A percentile compares a stretch with the other conserved stretches of the same genome.
These are phyloP conservation scores for Pugionium cornutum DNA, from an alignment of 345 rosid species.

Conservation along the genomic window DNA sequence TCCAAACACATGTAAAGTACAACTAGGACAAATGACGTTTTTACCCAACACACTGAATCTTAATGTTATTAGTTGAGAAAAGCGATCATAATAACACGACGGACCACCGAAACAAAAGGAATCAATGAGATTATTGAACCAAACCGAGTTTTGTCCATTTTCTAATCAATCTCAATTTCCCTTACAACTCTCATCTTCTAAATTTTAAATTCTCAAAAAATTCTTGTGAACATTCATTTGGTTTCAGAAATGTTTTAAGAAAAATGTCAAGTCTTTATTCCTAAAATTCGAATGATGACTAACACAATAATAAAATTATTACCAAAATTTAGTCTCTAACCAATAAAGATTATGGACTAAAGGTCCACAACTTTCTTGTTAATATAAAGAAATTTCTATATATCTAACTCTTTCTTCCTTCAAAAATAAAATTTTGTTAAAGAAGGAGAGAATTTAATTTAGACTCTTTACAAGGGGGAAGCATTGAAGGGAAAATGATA, in stretches of 20 bases:
- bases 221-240: too few species aligned
- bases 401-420: not conserved
- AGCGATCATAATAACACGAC: constrained; percentile 12
- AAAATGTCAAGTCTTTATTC: too few species aligned
- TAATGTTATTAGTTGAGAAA: not conserved
- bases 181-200: not conserved
- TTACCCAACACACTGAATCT: not conserved
- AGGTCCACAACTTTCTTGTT: too few species aligned
- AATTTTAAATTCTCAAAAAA: not conserved
- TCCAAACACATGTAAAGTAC: too few species aligned
- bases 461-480: constrained; percentile 13
- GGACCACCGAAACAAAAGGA: constrained; percentile 8
- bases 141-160: constrained; percentile 15
- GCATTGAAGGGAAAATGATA: constrained; percentile 21
- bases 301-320: too few species aligned
- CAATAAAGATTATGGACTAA: too few species aligned
- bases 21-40: too few species aligned
- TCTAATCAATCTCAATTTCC: constrained; percentile 16
- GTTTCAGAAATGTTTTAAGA: too few species aligned
- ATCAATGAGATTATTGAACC: constrained; percentile 5
- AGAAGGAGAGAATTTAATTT: constrained; percentile 19
- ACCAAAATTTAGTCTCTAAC: too few species aligned
- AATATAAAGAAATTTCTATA: too few species aligned
- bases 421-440: not conserved
- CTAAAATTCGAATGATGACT: too few species aligned